Evolutionary conservation across 257 asterid species (phyloP).

Genomic region (Plantago major): DNA sequence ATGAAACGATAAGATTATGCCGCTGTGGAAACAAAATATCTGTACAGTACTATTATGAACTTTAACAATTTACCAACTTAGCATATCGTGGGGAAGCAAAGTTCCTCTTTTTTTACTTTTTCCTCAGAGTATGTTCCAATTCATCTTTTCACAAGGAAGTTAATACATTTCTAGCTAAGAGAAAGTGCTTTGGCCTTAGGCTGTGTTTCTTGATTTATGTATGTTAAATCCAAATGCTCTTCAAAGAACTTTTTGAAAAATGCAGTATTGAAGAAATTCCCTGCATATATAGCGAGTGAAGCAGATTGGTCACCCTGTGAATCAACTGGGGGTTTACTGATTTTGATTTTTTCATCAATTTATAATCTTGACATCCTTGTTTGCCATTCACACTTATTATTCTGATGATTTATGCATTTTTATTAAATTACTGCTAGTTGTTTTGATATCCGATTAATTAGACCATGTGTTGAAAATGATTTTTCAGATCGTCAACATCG

Average conservation of each 20-base stretch:
- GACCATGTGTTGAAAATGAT: too few relatives aligned
- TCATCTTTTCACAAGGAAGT: too few relatives aligned
- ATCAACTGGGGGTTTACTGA: neutral
- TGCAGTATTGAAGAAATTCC: neutral
- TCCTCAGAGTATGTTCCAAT: too few relatives aligned
- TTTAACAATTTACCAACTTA: neutral
- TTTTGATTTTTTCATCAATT: neutral
- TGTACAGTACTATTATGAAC: neutral
- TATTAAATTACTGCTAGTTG: neutral
- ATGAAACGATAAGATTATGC: neutral
- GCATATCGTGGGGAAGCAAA: too few relatives aligned
- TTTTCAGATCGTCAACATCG: constrained; percentile 64
- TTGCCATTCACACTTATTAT: too few relatives aligned
- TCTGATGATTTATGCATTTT: too few relatives aligned
- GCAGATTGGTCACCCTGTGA: neutral
- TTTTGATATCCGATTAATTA: too few relatives aligned
- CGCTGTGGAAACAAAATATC: too few relatives aligned
- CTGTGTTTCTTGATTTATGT: too few relatives aligned
- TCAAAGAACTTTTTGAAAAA: neutral
- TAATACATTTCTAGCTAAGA: neutral
- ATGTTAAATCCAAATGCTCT: neutral
- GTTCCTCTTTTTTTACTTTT: too few relatives aligned
- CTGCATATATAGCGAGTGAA: neutral
- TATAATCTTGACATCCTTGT: too few relatives aligned
- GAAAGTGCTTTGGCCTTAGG: neutral